These are phyloP conservation scores for Yamadazyma nakazawae DNA, from an alignment of 805 yeast species.

Conservation along the genomic window DNA sequence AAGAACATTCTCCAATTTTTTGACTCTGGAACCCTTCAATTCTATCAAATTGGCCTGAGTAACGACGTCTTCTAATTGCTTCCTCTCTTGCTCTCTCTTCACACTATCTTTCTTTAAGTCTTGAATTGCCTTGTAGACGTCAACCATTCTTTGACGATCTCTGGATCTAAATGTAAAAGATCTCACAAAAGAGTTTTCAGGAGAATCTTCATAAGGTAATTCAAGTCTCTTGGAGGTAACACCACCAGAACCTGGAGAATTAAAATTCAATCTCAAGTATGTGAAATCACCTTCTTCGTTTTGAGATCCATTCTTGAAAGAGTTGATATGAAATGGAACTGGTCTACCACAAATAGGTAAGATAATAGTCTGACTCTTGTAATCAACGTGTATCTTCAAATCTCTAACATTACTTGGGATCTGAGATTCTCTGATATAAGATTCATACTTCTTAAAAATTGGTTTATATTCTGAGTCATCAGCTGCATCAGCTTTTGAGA, in stretches of 20 bases:
- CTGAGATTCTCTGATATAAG: constrained; percentile 90
- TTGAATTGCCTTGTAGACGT: constrained; percentile 82
- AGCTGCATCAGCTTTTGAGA: constrained; percentile 72
- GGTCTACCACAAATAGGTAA: constrained; percentile 94
- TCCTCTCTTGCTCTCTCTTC: constrained; percentile 85
- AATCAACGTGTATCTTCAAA: constrained; percentile 81
- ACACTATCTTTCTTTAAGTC: constrained; percentile 90
- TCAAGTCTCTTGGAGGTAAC: constrained; percentile 67
- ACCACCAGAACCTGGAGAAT: constrained; percentile 87
- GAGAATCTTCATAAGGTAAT: constrained; percentile 85
- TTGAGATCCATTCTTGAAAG: constrained; percentile 91
- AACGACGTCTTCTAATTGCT: constrained; percentile 90
- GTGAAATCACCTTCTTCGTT: constrained; percentile 96
- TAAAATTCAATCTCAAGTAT: constrained; percentile 83
- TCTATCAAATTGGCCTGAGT: constrained; percentile 86
- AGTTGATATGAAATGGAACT: constrained; percentile 93
- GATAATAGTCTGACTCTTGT: constrained; percentile 82
- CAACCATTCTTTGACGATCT: constrained; percentile 87
- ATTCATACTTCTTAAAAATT: constrained; percentile 89
- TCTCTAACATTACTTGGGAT: constrained; percentile 82
- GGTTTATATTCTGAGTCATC: constrained; percentile 60
- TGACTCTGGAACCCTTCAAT: constrained; percentile 77
- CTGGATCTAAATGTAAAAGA: constrained; percentile 84
- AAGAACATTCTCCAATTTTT: constrained; percentile 81
- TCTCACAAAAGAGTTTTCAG: constrained; percentile 82